Evolutionary conservation across 2,329 filamentous ascomycete genomes (phyloP).

Genomic region (Plectosphaerella sp.): DNA sequence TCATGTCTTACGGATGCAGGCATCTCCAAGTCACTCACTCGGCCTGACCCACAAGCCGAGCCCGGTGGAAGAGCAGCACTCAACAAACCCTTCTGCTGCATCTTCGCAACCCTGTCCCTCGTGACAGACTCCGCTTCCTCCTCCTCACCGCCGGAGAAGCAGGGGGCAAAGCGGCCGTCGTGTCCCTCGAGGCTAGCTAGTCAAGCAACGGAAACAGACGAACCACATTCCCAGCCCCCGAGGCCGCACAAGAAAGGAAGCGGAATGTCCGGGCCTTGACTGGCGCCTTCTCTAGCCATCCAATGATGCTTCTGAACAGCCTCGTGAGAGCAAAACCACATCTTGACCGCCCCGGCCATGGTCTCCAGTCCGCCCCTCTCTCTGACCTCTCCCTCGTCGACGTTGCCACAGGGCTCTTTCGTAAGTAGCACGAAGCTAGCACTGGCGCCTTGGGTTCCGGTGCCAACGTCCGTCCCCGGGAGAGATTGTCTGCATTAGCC

Average conservation of each 20-base stretch:
- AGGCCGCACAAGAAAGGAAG: neutral
- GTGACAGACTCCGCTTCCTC: too few species aligned
- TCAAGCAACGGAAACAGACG: neutral
- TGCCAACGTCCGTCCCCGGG: conserved; percentile 2
- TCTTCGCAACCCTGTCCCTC: neutral
- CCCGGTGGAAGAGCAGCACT: too few species aligned
- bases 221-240: neutral
- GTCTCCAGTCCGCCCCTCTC: neutral
- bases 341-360: neutral
- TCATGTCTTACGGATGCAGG: too few species aligned
- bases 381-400: neutral
- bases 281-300: neutral
- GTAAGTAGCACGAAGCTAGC: neutral
- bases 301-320: neutral
- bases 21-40: too few species aligned
- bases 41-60: too few species aligned
- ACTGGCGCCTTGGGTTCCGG: neutral
- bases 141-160: neutral
- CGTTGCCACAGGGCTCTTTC: neutral
- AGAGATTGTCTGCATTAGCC: conserved; percentile 2
- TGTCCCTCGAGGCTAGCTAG: neutral
- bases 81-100: neutral
- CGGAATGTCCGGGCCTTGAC: neutral
- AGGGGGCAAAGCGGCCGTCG: neutral
- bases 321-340: neutral